Evolutionary conservation across 192 early-diverging fungal genomes (phyloP).

Genomic region (Rhizoclosmatium globosum): DNA sequence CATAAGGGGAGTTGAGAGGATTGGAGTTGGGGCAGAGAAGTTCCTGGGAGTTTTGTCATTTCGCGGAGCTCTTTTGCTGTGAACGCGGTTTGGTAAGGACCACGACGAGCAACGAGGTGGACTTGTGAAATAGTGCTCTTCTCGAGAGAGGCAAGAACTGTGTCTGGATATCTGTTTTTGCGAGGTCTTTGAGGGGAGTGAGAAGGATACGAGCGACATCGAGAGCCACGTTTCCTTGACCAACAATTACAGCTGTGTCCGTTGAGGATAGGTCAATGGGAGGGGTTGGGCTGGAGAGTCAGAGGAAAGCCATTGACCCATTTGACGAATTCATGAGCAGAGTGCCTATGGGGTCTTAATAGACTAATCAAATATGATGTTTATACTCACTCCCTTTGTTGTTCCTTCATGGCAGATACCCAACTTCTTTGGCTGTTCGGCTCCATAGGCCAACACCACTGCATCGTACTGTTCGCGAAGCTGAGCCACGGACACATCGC

Average conservation of each 20-base stretch:
- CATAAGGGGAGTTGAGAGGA: conserved; percentile 14
- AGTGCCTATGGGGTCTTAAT: conserved; percentile 36
- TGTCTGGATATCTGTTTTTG: conserved; percentile 85
- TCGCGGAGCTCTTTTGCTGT: conserved; percentile 97
- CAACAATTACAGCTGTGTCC: conserved; percentile 85
- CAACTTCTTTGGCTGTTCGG: conserved; percentile 71
- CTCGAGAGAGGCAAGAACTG: conserved; percentile 72
- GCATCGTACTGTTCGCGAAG: conserved; percentile 74
- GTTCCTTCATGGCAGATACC: conserved; percentile 74
- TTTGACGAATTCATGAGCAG: conserved; percentile 86
- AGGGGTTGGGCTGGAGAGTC: conserved; percentile 48
- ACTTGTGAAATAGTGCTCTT: conserved; percentile 82
- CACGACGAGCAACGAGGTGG: conserved; percentile 87
- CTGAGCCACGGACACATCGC: conserved; percentile 49
- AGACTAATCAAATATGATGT: too few species aligned
- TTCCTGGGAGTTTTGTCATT: conserved; percentile 78
- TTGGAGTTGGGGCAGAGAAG: conserved; percentile 29
- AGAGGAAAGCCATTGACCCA: conserved; percentile 91
- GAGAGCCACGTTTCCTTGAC: conserved; percentile 94
- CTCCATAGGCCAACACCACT: conserved; percentile 88
- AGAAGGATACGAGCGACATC: conserved; percentile 91
- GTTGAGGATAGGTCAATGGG: conserved; percentile 64
- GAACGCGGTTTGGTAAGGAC: conserved; percentile 89
- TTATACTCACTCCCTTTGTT: conserved; percentile 53
- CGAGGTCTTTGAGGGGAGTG: conserved; percentile 71